Evolutionary conservation across 331 rosid species (phyloP), one percentile per base, ranked within the genome.

Genomic region (Malus hybrid): DNA sequence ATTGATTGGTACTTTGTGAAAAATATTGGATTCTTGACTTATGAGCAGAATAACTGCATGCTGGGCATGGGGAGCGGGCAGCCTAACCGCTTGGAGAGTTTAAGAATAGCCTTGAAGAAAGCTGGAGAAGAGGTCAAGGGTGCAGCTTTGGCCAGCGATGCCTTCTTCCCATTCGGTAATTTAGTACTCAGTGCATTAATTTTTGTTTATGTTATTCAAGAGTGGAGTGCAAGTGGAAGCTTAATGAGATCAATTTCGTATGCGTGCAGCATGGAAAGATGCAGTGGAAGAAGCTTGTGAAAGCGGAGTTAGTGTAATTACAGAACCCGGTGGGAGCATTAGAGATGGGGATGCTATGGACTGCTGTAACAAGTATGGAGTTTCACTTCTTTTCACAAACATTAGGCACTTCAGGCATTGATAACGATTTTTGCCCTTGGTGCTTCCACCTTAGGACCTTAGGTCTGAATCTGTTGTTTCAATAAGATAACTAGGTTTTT

Each of bases 51-150:
- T 73, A 87, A 93, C 76, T 84, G 91, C 42, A 93, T 93, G 96
- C 62, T 93, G 86, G 98, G 98, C 33, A 93, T 90, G 97, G 98
- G 98, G 72, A 91, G 98, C 20, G 98, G 98, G 69, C 96, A 91
- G 80, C 98, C 98, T 2, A 93, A 91, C 82, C 96, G 98, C 64
- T 42, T 60, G 6, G 98, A 93, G 86, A 93, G 98, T 81, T 85
- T 91, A 72, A 83, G 97, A 79, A 85, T 93, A 76, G 97, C 97
- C 16, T 63, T 91, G 84, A 86, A 71, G 85, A 93, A 93, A 88
- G 97, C 98, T 7, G 98, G 95, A 83, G 86, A 86, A 24, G 95
- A 87, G 55, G 91, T 84, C 77, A 90, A 87, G 84, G 99, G 97
- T 62, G 93, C 99, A 2, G 93, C 99, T 79, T 83, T 94, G 84